Evolutionary conservation across 371 early-diverging fungal species (phyloP).

Genomic region (Mucor plumbeus): DNA sequence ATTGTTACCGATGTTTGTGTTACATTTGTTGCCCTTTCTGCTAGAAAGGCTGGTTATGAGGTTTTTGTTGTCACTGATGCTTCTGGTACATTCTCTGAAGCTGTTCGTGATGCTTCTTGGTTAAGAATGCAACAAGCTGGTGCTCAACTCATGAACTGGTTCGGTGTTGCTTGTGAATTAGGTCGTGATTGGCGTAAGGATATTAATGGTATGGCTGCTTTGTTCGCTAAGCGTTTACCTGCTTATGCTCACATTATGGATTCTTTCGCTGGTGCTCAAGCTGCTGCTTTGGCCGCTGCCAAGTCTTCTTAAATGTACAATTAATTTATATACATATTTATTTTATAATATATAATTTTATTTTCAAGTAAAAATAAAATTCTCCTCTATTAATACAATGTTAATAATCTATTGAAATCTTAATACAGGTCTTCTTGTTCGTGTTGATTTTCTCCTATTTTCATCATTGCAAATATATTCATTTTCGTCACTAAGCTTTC

Average conservation of each 20-base stretch:
- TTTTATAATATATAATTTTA: not conserved
- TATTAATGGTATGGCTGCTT: constrained; percentile 28
- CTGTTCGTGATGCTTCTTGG: constrained; percentile 36
- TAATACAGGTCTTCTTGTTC: not conserved
- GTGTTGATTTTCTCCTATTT: constrained; percentile 30
- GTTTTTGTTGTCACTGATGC: constrained; percentile 39
- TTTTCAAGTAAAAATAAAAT: not conserved
- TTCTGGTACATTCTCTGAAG: constrained; percentile 30
- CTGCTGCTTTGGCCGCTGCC: constrained; percentile 12
- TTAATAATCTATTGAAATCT: not conserved
- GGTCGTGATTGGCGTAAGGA: constrained; percentile 37
- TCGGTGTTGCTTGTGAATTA: constrained; percentile 37
- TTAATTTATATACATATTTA: not conserved
- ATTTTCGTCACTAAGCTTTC: not conserved
- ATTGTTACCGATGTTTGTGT: constrained; percentile 43
- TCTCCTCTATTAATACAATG: not conserved
- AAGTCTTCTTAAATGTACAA: not conserved
- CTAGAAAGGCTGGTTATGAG: constrained; percentile 38
- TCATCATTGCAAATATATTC: constrained; percentile 8
- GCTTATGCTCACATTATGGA: constrained; percentile 34
- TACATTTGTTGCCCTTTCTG: constrained; percentile 36
- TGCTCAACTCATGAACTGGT: constrained; percentile 31
- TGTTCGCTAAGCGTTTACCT: constrained; percentile 37
- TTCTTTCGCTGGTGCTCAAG: constrained; percentile 32
- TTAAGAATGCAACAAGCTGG: constrained; percentile 36